Percentiles rank a stretch among this genome's conserved stretches.
These are phyloP conservation scores for Hypoxylon subgilvum DNA, from an alignment of 495 filamentous ascomycete genomes.

Conservation along the genomic window DNA sequence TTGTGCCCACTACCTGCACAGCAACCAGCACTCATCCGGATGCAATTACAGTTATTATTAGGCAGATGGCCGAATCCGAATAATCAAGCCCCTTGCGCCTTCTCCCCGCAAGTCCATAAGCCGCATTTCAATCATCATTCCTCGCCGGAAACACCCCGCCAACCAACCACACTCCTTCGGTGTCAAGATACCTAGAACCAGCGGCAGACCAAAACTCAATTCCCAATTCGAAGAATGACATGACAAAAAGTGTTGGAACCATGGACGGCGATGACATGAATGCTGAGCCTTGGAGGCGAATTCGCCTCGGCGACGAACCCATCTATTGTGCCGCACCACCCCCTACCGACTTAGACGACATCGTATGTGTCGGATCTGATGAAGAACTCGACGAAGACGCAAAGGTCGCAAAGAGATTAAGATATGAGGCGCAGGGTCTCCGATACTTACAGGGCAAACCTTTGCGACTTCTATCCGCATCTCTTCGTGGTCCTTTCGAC, in stretches of 20 bases:
- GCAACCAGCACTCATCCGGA: not conserved
- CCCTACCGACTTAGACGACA: slow-evolving; percentile 43
- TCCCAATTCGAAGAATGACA: slow-evolving; percentile 4
- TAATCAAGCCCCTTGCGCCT: not conserved
- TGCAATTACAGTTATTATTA: no score
- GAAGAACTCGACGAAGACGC: slow-evolving; percentile 55
- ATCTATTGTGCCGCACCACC: slow-evolving; percentile 53
- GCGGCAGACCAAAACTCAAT: not conserved
- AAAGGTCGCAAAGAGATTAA: slow-evolving; percentile 54
- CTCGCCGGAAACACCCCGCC: not conserved
- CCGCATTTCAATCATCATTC: not conserved
- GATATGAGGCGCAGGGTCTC: slow-evolving; percentile 64
- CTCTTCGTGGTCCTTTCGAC: slow-evolving; percentile 68
- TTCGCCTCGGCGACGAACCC: slow-evolving; percentile 47
- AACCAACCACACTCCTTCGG: no score
- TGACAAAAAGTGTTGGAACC: slow-evolving; percentile 9
- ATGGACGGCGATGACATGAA: slow-evolving; percentile 22
- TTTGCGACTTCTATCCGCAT: slow-evolving; percentile 66
- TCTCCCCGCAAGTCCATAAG: not conserved
- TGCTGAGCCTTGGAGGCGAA: slow-evolving; percentile 12
- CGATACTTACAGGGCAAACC: slow-evolving; percentile 64
- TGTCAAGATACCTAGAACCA: not conserved
- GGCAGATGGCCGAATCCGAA: no score
- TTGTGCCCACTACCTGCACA: not conserved
- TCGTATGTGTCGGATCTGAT: slow-evolving; percentile 63